Percentiles rank a stretch among this genome's conserved stretches.
Evolutionary conservation across 139 green algal species (phyloP).

Genomic region (Axilococcus clingmanii): DNA sequence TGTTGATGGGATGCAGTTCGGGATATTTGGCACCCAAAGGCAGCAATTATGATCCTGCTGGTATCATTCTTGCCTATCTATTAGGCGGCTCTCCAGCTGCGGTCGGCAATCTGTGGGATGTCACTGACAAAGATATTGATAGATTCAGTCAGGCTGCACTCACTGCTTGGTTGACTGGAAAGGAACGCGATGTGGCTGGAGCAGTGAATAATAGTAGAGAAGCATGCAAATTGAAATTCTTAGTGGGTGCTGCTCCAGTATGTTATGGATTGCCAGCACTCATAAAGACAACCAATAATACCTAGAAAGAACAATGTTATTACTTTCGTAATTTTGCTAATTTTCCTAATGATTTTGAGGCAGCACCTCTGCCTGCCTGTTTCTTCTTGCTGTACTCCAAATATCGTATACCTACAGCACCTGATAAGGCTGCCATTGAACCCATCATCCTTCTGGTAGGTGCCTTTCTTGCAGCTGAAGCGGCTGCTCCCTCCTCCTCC

Average conservation of each 20-base stretch:
- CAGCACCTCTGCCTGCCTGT: not conserved
- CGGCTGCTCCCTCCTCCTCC: conserved; percentile 35
- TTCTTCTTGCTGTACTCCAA: conserved; percentile 47
- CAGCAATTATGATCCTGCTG: conserved; percentile 49
- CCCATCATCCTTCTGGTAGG: conserved; percentile 37
- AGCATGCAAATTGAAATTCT: conserved; percentile 60
- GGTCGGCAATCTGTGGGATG: conserved; percentile 91
- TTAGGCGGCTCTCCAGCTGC: conserved; percentile 64
- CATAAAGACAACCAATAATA: not conserved
- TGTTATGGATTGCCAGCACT: conserved; percentile 74
- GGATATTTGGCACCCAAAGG: conserved; percentile 39
- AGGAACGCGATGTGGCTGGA: conserved; percentile 7
- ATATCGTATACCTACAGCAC: conserved; percentile 60
- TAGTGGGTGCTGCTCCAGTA: conserved; percentile 83
- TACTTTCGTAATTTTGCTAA: conserved; percentile 12
- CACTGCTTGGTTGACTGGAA: conserved; percentile 39
- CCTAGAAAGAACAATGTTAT: conserved; percentile 7
- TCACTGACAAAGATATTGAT: conserved; percentile 94
- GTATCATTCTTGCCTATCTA: conserved; percentile 64
- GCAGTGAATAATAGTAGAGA: conserved; percentile 35
- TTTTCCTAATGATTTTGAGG: too few relatives aligned
- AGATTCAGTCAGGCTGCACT: conserved; percentile 63
- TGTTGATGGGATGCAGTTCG: conserved; percentile 92
- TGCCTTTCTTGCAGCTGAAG: conserved; percentile 1
- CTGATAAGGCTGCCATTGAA: conserved; percentile 61